phyloP scores from a whole-genome alignment of 768 basidiomycete species.

The Coprinellus aureogranulatus region DNA sequence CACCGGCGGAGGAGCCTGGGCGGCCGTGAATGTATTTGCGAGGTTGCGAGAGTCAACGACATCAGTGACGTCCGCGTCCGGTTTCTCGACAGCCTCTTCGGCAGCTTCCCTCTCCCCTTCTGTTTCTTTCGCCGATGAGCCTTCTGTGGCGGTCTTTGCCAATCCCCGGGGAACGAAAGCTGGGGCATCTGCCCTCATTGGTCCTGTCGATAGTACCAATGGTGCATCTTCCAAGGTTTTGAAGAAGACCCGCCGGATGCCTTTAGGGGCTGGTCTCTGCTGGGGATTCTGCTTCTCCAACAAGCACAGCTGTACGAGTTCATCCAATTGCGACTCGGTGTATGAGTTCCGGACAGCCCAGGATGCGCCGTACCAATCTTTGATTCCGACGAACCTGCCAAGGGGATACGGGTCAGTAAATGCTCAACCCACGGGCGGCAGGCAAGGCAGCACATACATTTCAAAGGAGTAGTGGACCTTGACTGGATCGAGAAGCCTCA shows the following conservation, averaged over 20 bases:
- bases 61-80: constrained; percentile 19
- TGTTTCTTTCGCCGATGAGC: background rate
- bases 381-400: constrained; percentile 15
- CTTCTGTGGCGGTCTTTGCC: background rate
- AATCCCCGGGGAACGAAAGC: constrained; percentile 17
- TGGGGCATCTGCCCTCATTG: constrained; percentile 16
- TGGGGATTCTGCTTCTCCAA: constrained; percentile 5
- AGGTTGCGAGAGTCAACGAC: constrained; percentile 15
- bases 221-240: constrained; percentile 16
- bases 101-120: constrained; percentile 6
- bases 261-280: constrained; percentile 6
- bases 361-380: constrained; percentile 12
- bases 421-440: background rate
- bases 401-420: too few relatives aligned
- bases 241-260: constrained; percentile 17
- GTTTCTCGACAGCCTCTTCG: constrained; percentile 18
- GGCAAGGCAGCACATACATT: constrained; percentile 8
- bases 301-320: constrained; percentile 21
- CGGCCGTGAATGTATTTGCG: constrained; percentile 13
- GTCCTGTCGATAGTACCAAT: constrained; percentile 8
- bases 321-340: constrained; percentile 16
- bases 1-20: constrained; percentile 8
- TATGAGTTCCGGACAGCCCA: constrained; percentile 9
- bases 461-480: constrained; percentile 10
- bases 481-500: constrained; percentile 13